Conservation (phyloP, 495 filamentous ascomycete species). For the Chaetomium fimeti region DNA sequence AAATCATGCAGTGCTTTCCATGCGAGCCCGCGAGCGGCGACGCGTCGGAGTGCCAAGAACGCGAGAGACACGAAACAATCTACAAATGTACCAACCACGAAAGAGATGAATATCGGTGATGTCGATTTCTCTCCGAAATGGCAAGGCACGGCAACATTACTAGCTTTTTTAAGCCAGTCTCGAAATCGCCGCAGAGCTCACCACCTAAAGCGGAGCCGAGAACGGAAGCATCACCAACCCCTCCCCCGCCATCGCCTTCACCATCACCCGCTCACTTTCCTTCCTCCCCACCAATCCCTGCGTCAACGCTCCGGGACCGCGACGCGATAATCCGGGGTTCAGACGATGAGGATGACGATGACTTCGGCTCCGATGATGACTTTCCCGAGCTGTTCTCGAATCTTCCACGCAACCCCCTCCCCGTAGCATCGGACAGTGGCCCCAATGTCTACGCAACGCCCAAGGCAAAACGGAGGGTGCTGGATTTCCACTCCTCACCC, state of each 20-base stretch:
- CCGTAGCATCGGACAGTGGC: neutral
- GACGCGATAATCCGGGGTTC: slow-evolving; percentile 59
- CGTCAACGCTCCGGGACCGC: slow-evolving; percentile 30
- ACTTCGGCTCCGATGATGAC: slow-evolving; percentile 21
- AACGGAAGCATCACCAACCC: slow-evolving; percentile 19
- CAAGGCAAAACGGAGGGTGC: slow-evolving; percentile 42
- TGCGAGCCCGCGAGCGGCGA: neutral
- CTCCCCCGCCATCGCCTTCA: slow-evolving; percentile 19
- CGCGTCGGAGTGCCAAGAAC: slow-evolving; percentile 7
- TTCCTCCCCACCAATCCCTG: slow-evolving; percentile 34
- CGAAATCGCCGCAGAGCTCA: slow-evolving; percentile 13
- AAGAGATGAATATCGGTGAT: neutral
- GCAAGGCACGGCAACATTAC: slow-evolving; percentile 27
- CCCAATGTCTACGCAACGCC: slow-evolving; percentile 33
- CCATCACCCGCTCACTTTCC: slow-evolving; percentile 21
- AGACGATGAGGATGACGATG: slow-evolving; percentile 27
- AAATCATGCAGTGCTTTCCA: neutral
- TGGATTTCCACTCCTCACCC: slow-evolving; percentile 42
- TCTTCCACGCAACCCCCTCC: neutral
- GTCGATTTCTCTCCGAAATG: slow-evolving; percentile 11
- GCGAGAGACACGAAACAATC: neutral
- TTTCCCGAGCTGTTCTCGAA: slow-evolving; percentile 19
- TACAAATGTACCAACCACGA: neutral
- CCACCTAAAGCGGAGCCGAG: slow-evolving; percentile 8
- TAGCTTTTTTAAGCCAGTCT: slow-evolving; percentile 30